phyloP scores from a whole-genome alignment of 148 eudicot species.

The Agrostemma githago region DNA sequence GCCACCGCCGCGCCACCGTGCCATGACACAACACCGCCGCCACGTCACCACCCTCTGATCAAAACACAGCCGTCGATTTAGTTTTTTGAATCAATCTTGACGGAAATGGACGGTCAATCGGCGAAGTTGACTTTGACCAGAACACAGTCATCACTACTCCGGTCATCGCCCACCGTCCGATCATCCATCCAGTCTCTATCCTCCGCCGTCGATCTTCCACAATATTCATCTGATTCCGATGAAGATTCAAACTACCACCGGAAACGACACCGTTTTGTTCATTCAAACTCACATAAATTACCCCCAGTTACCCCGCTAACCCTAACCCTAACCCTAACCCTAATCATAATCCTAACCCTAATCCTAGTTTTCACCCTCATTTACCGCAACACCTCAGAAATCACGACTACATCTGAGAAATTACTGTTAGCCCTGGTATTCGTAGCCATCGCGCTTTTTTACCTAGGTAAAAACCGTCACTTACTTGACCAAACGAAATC shows the following conservation, averaged over 20 bases:
- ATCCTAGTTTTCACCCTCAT: constrained; percentile 34
- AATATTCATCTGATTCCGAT: background rate
- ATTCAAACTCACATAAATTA: background rate
- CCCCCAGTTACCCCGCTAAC: background rate
- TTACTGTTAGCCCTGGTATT: constrained; percentile 46
- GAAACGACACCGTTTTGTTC: background rate
- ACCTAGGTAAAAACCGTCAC: constrained; percentile 42
- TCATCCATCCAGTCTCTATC: constrained; percentile 67
- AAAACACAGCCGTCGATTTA: background rate
- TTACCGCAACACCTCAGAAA: constrained; percentile 33
- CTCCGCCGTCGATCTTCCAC: constrained; percentile 23
- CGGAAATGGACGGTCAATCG: background rate
- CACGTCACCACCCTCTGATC: background rate
- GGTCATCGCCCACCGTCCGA: constrained; percentile 78
- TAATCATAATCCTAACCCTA: constrained; percentile 21
- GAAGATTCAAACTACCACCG: constrained; percentile 2
- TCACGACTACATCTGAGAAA: constrained; percentile 50
- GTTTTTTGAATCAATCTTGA: no score
- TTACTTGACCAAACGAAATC: constrained; percentile 18
- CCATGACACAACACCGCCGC: background rate
- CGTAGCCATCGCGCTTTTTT: constrained; percentile 50
- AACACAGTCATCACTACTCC: constrained; percentile 76
- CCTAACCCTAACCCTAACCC: constrained; percentile 28
- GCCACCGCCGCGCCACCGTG: background rate
- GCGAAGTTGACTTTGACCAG: constrained; percentile 44